Conservation (phyloP, 139 green algal genomes). For the Mychonastes homosphaera region DNA sequence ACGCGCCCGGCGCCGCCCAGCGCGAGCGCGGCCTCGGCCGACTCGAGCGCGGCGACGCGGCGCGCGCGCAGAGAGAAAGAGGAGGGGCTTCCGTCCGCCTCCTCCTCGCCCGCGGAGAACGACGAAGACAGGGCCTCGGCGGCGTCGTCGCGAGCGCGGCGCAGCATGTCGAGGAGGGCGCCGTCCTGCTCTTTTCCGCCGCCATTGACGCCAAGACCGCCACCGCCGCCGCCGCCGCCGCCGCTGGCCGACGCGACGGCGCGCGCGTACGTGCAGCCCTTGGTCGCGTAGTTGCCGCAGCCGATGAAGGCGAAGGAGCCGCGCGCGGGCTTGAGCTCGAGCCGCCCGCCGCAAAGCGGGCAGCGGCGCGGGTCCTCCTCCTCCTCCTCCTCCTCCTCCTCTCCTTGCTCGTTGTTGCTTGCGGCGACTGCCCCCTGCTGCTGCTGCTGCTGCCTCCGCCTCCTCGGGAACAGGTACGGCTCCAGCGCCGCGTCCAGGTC, state of each 20-base stretch:
- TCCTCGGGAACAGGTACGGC: slow-evolving; percentile 15
- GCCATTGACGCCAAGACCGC: neutral
- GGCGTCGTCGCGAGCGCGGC: neutral
- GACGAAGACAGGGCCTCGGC: neutral
- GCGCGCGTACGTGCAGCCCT: slow-evolving; percentile 28
- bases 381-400: slow-evolving; percentile 2
- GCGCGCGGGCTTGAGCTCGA: slow-evolving; percentile 47
- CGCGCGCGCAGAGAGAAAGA: neutral
- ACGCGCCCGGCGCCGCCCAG: slow-evolving; percentile 9
- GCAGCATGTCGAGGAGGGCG: neutral
- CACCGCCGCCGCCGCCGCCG: neutral
- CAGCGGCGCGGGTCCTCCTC: slow-evolving; percentile 28
- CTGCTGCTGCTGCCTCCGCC: slow-evolving; percentile 1
- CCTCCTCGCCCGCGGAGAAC: neutral
- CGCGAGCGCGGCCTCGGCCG: no score
- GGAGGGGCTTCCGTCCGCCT: neutral
- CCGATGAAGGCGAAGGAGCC: slow-evolving; percentile 31
- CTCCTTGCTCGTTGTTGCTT: neutral
- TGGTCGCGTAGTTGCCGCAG: slow-evolving; percentile 19
- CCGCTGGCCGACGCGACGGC: slow-evolving; percentile 21
- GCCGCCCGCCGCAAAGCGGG: slow-evolving; percentile 40
- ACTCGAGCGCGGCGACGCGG: no score
- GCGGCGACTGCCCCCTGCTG: slow-evolving; percentile 8
- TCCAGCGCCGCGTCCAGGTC: slow-evolving; percentile 33
- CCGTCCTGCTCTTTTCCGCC: neutral